Evolutionary conservation across 2,329 filamentous ascomycete genomes (phyloP).

Genomic region (Claviceps fusiformis): DNA sequence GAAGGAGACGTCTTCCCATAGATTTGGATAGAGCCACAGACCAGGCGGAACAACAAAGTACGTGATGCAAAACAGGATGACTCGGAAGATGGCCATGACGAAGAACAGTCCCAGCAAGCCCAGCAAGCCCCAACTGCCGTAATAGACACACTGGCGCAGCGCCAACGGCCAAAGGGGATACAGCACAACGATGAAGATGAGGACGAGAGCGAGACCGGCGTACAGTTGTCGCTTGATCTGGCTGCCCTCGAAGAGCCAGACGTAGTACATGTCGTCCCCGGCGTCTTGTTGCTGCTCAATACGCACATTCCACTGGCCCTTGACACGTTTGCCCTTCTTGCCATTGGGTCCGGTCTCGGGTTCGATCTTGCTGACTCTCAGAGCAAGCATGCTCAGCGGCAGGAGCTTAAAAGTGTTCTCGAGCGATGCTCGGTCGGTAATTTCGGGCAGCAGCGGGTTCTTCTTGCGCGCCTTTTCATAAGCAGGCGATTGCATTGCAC

Average conservation of each 20-base stretch:
- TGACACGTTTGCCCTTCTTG: constrained; percentile 76
- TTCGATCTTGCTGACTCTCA: constrained; percentile 67
- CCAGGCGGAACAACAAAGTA: constrained; percentile 76
- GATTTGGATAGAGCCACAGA: constrained; percentile 94
- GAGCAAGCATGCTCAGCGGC: constrained; percentile 82
- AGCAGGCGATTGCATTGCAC: constrained; percentile 74
- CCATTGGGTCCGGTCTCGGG: constrained; percentile 49
- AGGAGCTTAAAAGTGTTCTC: constrained; percentile 93
- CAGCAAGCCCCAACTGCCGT: constrained; percentile 87
- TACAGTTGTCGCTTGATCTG: constrained; percentile 92
- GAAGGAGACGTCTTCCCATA: constrained; percentile 98
- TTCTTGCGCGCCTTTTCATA: constrained; percentile 84
- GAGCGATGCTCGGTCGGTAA: constrained; percentile 76
- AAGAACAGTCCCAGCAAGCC: constrained; percentile 89
- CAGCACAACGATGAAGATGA: constrained; percentile 79
- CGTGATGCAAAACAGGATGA: constrained; percentile 88
- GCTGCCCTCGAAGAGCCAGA: constrained; percentile 89
- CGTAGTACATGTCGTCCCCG: constrained; percentile 78
- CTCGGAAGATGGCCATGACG: constrained; percentile 89
- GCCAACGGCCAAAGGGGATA: constrained; percentile 94
- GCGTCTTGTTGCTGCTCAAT: constrained; percentile 95
- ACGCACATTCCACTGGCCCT: constrained; percentile 90
- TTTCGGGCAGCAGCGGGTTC: constrained; percentile 76
- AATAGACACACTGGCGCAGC: constrained; percentile 89
- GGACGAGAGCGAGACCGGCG: constrained; percentile 64